phyloP scores from a whole-genome alignment of 1,284 basidiomycete species.

The Mycosarcoma mackinlayi region DNA sequence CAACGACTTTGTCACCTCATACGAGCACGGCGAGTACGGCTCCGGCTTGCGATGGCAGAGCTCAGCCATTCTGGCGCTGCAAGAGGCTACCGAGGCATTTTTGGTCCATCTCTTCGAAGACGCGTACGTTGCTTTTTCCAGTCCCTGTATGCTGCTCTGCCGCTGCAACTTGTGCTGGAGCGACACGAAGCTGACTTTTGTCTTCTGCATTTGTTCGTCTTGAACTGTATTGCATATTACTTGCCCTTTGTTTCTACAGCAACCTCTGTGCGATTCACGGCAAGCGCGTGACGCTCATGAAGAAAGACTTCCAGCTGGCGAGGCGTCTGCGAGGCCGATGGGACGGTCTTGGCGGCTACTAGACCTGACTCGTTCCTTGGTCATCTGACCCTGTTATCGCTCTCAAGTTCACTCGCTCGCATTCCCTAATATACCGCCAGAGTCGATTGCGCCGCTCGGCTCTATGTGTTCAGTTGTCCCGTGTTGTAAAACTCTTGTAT shows the following conservation, averaged over 20 bases:
- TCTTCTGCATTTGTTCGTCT: background rate
- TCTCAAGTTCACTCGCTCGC: background rate
- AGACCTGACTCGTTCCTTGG: background rate
- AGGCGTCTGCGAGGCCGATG: slow-evolving; percentile 65
- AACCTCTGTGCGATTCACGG: slow-evolving; percentile 67
- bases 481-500: slow-evolving; percentile 2
- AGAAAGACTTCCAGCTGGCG: slow-evolving; percentile 67
- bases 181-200: too few species aligned
- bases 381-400: background rate
- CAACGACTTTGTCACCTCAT: slow-evolving; percentile 65
- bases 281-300: slow-evolving; percentile 67
- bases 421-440: slow-evolving; percentile 1
- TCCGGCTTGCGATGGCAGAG: slow-evolving; percentile 67
- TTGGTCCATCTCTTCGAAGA: slow-evolving; percentile 67
- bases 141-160: too few species aligned
- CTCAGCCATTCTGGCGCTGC: slow-evolving; percentile 66
- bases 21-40: slow-evolving; percentile 56
- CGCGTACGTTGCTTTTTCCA: slow-evolving; percentile 52
- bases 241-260: slow-evolving; percentile 18
- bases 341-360: slow-evolving; percentile 65
- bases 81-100: slow-evolving; percentile 67
- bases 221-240: too few species aligned
- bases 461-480: background rate
- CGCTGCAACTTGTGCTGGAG: too few species aligned
- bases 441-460: background rate